A percentile compares a stretch with the other conserved stretches of the same genome.
phyloP scores from a whole-genome alignment of 164 flowering plant species.

The Dillenia turbinata region DNA sequence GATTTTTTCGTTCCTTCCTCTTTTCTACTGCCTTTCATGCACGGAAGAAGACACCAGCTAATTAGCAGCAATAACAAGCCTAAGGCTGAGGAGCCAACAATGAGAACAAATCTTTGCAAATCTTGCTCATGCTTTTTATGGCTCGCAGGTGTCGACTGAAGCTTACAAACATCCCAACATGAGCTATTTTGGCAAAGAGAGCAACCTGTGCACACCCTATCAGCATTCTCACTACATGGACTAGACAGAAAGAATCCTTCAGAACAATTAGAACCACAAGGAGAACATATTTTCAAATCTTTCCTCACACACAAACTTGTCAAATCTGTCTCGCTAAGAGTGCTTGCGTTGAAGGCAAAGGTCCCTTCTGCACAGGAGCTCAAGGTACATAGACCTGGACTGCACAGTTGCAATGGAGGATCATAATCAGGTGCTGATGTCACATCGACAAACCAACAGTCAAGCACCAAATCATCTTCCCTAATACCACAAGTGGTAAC shows the following conservation, averaged over 20 bases:
- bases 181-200: conserved; percentile 92
- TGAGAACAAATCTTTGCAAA: conserved; percentile 28
- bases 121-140: conserved; percentile 25
- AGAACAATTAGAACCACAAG: conserved; percentile 69
- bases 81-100: conserved; percentile 39
- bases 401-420: conserved; percentile 81
- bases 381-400: conserved; percentile 72
- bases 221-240: conserved; percentile 51
- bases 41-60: conserved; percentile 50
- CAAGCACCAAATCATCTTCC: conserved; percentile 72
- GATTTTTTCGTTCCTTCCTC: conserved; percentile 36
- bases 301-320: conserved; percentile 54
- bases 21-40: conserved; percentile 21
- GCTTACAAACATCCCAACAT: conserved; percentile 58
- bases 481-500: conserved; percentile 67
- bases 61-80: conserved; percentile 41
- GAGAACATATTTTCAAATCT: conserved; percentile 64
- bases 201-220: conserved; percentile 79
- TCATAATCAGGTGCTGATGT: conserved; percentile 32
- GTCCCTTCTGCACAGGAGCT: conserved; percentile 44
- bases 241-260: conserved; percentile 73
- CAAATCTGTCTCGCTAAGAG: conserved; percentile 69
- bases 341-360: conserved; percentile 77
- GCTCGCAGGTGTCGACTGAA: conserved; percentile 25
- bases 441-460: conserved; percentile 66